These are phyloP conservation scores for Paracorniculantispora psalliotae DNA, from an alignment of 2,329 filamentous ascomycete species.

Conservation along the genomic window DNA sequence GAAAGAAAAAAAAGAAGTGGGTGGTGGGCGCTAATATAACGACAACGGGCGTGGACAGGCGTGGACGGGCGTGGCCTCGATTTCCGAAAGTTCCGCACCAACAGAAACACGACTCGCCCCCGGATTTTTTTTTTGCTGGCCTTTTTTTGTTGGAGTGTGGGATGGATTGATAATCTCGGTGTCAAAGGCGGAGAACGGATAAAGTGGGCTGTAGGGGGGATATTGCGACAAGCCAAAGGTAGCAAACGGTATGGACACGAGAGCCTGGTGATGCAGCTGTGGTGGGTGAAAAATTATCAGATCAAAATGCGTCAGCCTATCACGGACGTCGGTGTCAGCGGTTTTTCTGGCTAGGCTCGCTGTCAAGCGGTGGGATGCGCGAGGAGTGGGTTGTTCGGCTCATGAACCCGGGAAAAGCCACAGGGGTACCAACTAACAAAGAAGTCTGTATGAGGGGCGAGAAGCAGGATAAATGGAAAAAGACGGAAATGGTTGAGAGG, in stretches of 20 bases:
- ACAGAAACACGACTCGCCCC: background rate
- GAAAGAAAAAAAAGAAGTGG: slow-evolving; percentile 11
- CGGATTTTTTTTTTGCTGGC: background rate
- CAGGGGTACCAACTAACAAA: too few species aligned
- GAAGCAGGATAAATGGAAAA: too few species aligned
- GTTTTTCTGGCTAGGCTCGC: too few species aligned
- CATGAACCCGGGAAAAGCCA: background rate
- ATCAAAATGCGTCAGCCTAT: slow-evolving; percentile 6
- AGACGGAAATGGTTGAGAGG: too few species aligned
- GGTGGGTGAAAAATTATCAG: slow-evolving; percentile 13
- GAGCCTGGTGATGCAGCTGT: slow-evolving; percentile 3
- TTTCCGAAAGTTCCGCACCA: background rate
- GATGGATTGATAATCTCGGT: background rate
- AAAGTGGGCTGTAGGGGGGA: background rate
- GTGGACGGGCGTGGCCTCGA: too few species aligned
- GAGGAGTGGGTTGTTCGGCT: background rate
- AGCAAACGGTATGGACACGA: too few species aligned
- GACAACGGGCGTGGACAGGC: background rate
- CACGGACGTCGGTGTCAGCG: background rate
- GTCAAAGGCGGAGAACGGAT: background rate
- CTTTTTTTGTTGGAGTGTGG: background rate
- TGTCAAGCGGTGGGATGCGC: background rate
- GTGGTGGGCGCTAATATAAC: slow-evolving; percentile 1
- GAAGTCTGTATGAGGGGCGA: too few species aligned
- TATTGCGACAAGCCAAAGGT: background rate